These are phyloP conservation scores for Ehretia macrophylla DNA, from an alignment of 257 asterid species.

Conservation along the genomic window DNA sequence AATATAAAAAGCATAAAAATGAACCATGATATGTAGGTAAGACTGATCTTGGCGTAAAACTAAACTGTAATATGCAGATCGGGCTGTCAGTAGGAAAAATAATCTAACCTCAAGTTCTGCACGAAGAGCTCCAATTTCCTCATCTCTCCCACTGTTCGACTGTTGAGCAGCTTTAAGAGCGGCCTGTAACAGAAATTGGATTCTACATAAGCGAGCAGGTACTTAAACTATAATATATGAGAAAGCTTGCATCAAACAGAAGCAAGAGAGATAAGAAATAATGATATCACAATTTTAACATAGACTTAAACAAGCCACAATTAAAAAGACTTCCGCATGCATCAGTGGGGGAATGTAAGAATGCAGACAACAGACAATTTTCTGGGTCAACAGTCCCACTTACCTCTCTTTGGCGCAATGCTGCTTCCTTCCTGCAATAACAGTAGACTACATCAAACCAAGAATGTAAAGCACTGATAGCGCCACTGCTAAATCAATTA, in stretches of 20 bases:
- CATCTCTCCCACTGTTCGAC: conserved; percentile 80
- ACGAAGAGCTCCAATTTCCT: conserved; percentile 62
- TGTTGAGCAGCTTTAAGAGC: conserved; percentile 85
- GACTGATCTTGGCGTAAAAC: background rate
- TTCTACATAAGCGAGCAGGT: conserved; percentile 6
- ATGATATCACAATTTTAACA: background rate
- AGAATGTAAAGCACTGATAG: conserved; percentile 14
- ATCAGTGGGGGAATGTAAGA: too few species aligned
- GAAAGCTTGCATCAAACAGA: too few species aligned
- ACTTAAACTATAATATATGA: background rate
- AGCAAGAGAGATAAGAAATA: background rate
- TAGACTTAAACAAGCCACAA: too few species aligned
- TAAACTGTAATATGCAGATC: too few species aligned
- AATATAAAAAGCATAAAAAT: conserved; percentile 17
- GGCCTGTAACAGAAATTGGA: conserved; percentile 47
- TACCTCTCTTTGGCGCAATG: conserved; percentile 95
- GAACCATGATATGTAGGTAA: conserved; percentile 6
- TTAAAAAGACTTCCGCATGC: too few species aligned
- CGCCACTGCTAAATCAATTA: conserved; percentile 12
- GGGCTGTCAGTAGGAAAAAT: too few species aligned
- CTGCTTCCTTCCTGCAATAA: conserved; percentile 93
- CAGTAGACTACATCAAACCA: conserved; percentile 30
- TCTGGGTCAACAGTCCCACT: conserved; percentile 1
- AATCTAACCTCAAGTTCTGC: conserved; percentile 62
- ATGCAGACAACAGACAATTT: background rate